Conservation (phyloP, 1,139 yeast genomes). For the Taphrina betulina region DNA sequence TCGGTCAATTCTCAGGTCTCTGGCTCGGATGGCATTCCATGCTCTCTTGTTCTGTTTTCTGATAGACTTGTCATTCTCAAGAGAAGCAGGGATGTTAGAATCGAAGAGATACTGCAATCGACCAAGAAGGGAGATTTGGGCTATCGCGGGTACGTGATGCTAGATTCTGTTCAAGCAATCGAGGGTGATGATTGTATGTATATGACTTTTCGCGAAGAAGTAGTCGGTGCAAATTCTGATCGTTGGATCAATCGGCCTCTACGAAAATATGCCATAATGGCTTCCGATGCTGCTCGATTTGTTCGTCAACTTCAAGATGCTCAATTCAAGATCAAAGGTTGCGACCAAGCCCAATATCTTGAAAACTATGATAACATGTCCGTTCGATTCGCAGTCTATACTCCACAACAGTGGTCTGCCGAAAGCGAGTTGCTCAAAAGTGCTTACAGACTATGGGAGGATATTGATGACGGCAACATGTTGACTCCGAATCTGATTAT, state of each 20-base stretch:
- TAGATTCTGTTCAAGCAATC: not conserved
- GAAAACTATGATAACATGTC: not conserved
- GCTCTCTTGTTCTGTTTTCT: slow-evolving; percentile 18
- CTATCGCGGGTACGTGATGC: slow-evolving; percentile 13
- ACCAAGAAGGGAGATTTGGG: slow-evolving; percentile 21
- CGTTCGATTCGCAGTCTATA: slow-evolving; percentile 7
- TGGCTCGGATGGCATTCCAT: slow-evolving; percentile 11
- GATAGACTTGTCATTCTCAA: slow-evolving; percentile 25
- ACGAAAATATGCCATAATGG: slow-evolving; percentile 8
- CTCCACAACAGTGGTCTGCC: slow-evolving; percentile 1
- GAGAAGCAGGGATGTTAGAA: slow-evolving; percentile 1
- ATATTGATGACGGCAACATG: not conserved
- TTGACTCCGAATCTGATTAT: not conserved
- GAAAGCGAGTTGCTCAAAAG: not conserved
- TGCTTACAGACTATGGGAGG: slow-evolving; percentile 1
- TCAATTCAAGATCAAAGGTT: not conserved
- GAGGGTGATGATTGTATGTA: slow-evolving; percentile 20
- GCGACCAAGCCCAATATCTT: not conserved
- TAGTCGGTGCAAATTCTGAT: slow-evolving; percentile 9
- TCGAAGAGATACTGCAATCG: slow-evolving; percentile 10
- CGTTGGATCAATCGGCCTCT: slow-evolving; percentile 19
- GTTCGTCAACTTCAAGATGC: not conserved
- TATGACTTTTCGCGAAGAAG: slow-evolving; percentile 1
- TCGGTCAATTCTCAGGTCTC: not conserved
- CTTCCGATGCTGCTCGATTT: slow-evolving; percentile 16